These are phyloP conservation scores for Fusarium sp. DNA, from an alignment of 2,329 filamentous ascomycete genomes.

Conservation along the genomic window DNA sequence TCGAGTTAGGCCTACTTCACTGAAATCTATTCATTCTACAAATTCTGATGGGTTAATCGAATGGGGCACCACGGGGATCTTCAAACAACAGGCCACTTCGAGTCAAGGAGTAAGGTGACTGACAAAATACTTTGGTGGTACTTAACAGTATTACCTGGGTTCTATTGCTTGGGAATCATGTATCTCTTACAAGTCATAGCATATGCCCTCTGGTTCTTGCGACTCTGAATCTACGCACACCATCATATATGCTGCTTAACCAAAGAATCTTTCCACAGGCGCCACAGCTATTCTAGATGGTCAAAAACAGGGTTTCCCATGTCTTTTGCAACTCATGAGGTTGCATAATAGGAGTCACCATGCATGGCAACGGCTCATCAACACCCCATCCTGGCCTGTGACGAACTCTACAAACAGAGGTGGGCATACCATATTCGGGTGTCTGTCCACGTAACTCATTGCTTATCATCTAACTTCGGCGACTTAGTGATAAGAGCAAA, in stretches of 20 bases:
- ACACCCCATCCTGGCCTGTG: neutral
- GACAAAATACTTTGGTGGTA: too few species aligned
- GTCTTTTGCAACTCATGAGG: neutral
- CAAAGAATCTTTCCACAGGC: neutral
- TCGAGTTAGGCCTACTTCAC: too few species aligned
- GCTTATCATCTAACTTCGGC: too few species aligned
- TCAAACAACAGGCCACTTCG: too few species aligned
- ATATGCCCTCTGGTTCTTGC: neutral
- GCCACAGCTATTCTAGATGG: neutral
- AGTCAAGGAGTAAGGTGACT: too few species aligned
- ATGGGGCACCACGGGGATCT: too few species aligned
- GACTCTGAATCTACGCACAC: neutral
- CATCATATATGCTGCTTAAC: neutral
- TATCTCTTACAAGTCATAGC: neutral
- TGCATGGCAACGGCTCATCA: neutral
- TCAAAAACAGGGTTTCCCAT: neutral
- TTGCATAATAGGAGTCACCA: neutral
- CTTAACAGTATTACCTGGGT: too few species aligned
- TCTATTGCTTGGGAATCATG: too few species aligned
- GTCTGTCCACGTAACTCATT: neutral
- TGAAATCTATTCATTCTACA: too few species aligned
- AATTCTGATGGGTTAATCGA: too few species aligned
- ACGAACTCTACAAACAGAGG: neutral
- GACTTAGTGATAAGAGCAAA: neutral
- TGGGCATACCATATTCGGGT: neutral